Base-by-base conservation (phyloP, 2,329 filamentous ascomycete genomes). In the Aspergillus arachidicola region DNA sequence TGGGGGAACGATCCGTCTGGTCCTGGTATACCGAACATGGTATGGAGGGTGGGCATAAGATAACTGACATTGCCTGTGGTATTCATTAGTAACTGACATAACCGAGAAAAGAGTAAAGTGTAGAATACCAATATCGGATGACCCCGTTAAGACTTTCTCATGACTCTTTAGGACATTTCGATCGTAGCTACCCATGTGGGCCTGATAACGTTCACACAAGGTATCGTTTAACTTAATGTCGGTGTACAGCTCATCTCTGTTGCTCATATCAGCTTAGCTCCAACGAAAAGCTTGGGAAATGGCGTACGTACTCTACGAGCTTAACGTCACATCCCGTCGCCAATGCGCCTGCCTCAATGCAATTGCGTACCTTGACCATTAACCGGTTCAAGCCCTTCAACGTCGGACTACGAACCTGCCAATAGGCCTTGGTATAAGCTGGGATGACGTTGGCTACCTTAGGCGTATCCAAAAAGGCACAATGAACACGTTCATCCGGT, bases 361-460 rank as follows among this genome's bases (percentile, higher is more conserved):
- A 80, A 4, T 73, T 72, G 11, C 70, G 67, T 10, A 78, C 72
- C 30, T 68, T 73, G 6, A 57, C 60, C 36, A 73, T 63, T 30
- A 79, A 65, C 19, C 36, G 53, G 28, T 75, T 72, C 19, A 85
- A 67, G 1, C 83, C 76, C 4, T 73, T 73, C 46, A 81, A 70
- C 0, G 75, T 82, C n/a, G 76, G 73, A 11, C 81, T 80, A 12
- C 84, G 78, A 0, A 84, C 75, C 19, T 80, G 78, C 62, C 81
- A 84, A 2, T 79, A 76, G 4, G 81, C 75, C 26, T 79, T 78
- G 0, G 84, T 80, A 26, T 76, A 78, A 0, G 82, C 83, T 30
- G 87, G 85, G 60, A 88, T 87, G 16, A 88, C 79, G 67, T 88
- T 88, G 0, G 85, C 80, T 19, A 82, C 81, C 9, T 79, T 78